Evolutionary conservation across 805 yeast genomes (phyloP), one percentile per base, ranked within the genome.

Genomic region (Candida chilensis): DNA sequence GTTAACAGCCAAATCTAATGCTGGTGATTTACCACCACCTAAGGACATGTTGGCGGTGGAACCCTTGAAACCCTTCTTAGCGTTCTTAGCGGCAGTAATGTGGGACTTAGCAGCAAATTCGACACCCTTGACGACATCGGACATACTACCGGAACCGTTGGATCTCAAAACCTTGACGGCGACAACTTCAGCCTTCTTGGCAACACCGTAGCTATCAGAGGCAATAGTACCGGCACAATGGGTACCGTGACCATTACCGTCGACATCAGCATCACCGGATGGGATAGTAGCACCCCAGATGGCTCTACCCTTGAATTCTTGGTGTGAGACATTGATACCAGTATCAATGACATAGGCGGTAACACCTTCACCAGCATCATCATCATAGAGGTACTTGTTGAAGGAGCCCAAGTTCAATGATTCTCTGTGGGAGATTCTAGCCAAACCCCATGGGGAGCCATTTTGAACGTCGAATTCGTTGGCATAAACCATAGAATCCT

Each of bases 191-290:
- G 88, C 92, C 31, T 72, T 64, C 57, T 86, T 85, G 33, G 95
- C 88, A 32, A 85, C 84, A 60, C 95, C 95, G 40, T 78, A 84
- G 31, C 73, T 62, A 37, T 65, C 64, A 15, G 92, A 81, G 30
- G 79, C 95, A 45, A 88, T 84, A 20, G 94, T 86, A 58, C 95
- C 96, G n/a, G 96, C 95, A 62, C 94, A 85, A 50, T 87, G 96
- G 27, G 95, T 85, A 48, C 96, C 96, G 57, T 87, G 96, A 30
- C 96, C 96, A 46, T 84, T 82, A 31, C 86, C 92, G 52, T 88
- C 95, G 27, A 65, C 47, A 41, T 78, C 86, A 32, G 67, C 68
- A 43, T 76, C 85, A 45, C 78, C 79, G 31, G 55, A 44, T 41
- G 94, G 94, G 41, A 84, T 66, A 34, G 94, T 84, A 30, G 77